phyloP scores from a whole-genome alignment of 1,139 yeast species.

The Keqinozyma sinolaborantium region DNA sequence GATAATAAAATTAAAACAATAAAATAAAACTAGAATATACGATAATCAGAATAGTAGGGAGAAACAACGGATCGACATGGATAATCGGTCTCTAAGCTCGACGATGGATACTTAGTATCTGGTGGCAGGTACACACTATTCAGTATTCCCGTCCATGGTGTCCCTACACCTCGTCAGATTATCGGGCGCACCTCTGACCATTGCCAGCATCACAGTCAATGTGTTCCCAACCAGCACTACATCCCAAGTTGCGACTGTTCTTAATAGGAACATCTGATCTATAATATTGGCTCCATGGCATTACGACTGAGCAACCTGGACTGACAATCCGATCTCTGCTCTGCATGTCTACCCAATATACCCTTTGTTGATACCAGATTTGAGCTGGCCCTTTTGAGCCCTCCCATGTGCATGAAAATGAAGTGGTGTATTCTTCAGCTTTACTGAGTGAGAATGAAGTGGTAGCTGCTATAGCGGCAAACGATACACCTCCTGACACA shows the following conservation, averaged over 20 bases:
- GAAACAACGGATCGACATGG: too few relatives aligned
- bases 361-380: neutral
- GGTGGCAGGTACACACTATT: too few relatives aligned
- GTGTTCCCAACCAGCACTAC: neutral
- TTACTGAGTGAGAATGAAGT: neutral
- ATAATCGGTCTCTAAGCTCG: too few relatives aligned
- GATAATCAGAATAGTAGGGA: too few relatives aligned
- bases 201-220: neutral
- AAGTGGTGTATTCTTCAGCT: neutral
- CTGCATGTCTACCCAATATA: neutral
- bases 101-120: too few relatives aligned
- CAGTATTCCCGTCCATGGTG: too few relatives aligned
- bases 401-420: neutral
- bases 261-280: neutral
- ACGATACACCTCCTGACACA: neutral
- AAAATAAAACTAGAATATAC: too few relatives aligned
- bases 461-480: neutral
- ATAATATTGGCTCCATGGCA: neutral
- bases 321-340: neutral
- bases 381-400: neutral
- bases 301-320: neutral
- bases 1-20: too few relatives aligned
- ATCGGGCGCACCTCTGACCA: neutral
- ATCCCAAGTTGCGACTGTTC: neutral
- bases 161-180: too few relatives aligned